Conservation (phyloP, 495 filamentous ascomycete species). For the Penicillium bovifimosum region DNA sequence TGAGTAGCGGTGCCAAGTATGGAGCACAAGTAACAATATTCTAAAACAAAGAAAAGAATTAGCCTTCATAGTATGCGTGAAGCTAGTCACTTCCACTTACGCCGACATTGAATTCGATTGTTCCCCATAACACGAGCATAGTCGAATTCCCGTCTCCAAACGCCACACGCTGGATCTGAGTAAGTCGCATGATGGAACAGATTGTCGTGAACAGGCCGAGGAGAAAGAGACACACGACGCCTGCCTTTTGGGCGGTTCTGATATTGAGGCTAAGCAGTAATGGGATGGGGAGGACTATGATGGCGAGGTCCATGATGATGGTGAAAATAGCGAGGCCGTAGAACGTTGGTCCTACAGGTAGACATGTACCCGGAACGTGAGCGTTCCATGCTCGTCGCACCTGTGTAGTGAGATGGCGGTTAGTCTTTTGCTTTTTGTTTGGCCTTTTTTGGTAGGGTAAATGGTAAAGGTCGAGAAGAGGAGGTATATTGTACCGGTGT, state of each 20-base stretch:
- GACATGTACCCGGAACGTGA: slow-evolving; percentile 35
- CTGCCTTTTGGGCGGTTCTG: slow-evolving; percentile 44
- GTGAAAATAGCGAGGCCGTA: slow-evolving; percentile 49
- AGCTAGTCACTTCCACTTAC: slow-evolving; percentile 19
- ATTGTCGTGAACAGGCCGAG: slow-evolving; percentile 55
- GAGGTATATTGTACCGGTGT: slow-evolving; percentile 32
- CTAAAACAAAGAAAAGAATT: slow-evolving; percentile 12
- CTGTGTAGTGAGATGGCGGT: slow-evolving; percentile 11
- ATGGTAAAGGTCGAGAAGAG: no score
- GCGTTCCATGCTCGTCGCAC: slow-evolving; percentile 46
- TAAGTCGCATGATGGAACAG: slow-evolving; percentile 50
- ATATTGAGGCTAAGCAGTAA: slow-evolving; percentile 49
- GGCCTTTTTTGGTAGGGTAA: no score
- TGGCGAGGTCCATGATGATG: slow-evolving; percentile 48
- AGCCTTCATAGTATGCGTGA: neutral
- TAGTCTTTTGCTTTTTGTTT: no score
- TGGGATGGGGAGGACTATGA: slow-evolving; percentile 51
- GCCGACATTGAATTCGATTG: slow-evolving; percentile 55
- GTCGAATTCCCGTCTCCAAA: slow-evolving; percentile 51
- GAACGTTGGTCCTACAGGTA: slow-evolving; percentile 47
- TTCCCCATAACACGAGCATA: slow-evolving; percentile 53
- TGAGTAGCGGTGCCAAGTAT: slow-evolving; percentile 42
- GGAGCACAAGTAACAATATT: slow-evolving; percentile 45
- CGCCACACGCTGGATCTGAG: slow-evolving; percentile 49
- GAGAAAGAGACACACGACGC: slow-evolving; percentile 49